phyloP scores from a whole-genome alignment of 495 filamentous ascomycete genomes.

The Tuber calosporum region DNA sequence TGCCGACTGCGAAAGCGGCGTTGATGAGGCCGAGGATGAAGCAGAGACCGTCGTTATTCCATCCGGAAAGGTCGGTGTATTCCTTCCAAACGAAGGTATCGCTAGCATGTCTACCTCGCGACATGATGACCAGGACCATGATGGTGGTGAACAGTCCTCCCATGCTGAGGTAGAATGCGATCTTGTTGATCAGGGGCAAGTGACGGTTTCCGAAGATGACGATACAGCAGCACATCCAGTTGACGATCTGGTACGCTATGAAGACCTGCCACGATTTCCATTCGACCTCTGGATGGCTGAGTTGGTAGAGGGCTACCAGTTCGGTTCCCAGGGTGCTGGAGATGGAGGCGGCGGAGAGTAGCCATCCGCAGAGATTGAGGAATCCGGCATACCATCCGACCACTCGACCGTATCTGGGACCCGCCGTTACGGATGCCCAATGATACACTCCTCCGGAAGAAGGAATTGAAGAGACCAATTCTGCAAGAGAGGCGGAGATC shows the following conservation, averaged over 20 bases:
- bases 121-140: conserved; percentile 69
- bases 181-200: conserved; percentile 58
- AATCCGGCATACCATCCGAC: conserved; percentile 73
- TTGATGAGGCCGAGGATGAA: conserved; percentile 79
- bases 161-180: conserved; percentile 64
- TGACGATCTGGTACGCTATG: conserved; percentile 58
- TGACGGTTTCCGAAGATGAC: conserved; percentile 64
- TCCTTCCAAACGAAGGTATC: conserved; percentile 57
- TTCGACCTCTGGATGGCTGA: conserved; percentile 59
- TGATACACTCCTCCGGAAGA: conserved; percentile 80
- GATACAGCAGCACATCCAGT: conserved; percentile 58
- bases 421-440: conserved; percentile 71
- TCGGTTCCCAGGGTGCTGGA: conserved; percentile 62
- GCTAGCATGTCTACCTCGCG: conserved; percentile 51
- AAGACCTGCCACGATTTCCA: conserved; percentile 68
- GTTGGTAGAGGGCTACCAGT: conserved; percentile 61
- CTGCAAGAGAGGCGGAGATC: conserved; percentile 55
- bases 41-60: conserved; percentile 61
- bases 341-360: conserved; percentile 58
- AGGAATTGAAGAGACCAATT: conserved; percentile 72
- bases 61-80: conserved; percentile 63
- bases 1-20: conserved; percentile 76
- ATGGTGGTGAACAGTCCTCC: conserved; percentile 64
- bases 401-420: conserved; percentile 58
- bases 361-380: conserved; percentile 76